Conservation (phyloP, 257 asterid genomes). For the Asclepias syriaca region DNA sequence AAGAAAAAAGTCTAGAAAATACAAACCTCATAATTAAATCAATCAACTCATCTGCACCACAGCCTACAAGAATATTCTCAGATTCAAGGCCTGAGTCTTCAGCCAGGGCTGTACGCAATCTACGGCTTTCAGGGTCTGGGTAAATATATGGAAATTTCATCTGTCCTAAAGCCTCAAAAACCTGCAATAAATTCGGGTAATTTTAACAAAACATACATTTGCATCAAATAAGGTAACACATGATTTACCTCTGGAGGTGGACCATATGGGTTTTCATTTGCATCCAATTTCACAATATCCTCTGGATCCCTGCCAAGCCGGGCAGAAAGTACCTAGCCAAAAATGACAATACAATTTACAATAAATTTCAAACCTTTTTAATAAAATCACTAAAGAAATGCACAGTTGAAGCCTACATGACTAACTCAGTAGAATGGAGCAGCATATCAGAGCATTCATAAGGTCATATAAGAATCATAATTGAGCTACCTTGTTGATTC, state of each 20-base stretch:
- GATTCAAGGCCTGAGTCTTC: constrained; percentile 92
- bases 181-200: constrained; percentile 43
- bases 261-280: constrained; percentile 95
- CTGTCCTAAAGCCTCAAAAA: constrained; percentile 79
- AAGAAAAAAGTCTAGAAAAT: not conserved
- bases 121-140: constrained; percentile 97
- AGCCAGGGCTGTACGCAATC: constrained; percentile 88
- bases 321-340: constrained; percentile 70
- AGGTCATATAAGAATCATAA: not conserved
- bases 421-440: not conserved
- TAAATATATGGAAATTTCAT: constrained; percentile 88
- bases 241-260: constrained; percentile 92
- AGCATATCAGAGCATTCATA: not conserved
- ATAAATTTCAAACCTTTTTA: not conserved
- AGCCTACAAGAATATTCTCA: constrained; percentile 81
- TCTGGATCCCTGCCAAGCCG: constrained; percentile 95
- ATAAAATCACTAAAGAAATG: not conserved
- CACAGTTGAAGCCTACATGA: not conserved
- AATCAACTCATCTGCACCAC: constrained; percentile 98
- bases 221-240: constrained; percentile 8
- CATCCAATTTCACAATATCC: constrained; percentile 87
- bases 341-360: not conserved
- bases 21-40: constrained; percentile 91
- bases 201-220: not conserved
- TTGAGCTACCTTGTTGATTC: not conserved